phyloP scores from a whole-genome alignment of 805 yeast genomes.

The Kregervanrija fluxuum region DNA sequence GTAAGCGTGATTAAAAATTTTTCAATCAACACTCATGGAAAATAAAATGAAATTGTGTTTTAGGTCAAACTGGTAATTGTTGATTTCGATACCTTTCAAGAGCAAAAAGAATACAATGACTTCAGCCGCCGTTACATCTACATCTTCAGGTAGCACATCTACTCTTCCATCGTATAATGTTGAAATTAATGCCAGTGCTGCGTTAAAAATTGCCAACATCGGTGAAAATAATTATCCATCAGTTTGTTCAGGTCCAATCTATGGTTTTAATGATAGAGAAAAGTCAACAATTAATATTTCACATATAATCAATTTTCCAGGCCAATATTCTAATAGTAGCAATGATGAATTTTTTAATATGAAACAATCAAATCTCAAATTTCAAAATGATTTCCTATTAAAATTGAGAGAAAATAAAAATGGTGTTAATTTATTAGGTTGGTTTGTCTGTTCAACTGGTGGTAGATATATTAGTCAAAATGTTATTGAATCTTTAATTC shows the following conservation, averaged over 20 bases:
- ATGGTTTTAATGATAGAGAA: constrained; percentile 54
- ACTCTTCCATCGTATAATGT: constrained; percentile 19
- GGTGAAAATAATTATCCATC: constrained; percentile 58
- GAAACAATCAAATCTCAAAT: constrained; percentile 51
- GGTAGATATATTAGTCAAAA: constrained; percentile 64
- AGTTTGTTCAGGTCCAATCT: constrained; percentile 60
- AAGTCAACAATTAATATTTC: constrained; percentile 41
- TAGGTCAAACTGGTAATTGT: too few species aligned
- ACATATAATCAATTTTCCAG: constrained; percentile 29
- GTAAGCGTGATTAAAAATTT: too few species aligned
- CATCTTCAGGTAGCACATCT: too few species aligned
- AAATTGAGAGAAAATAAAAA: constrained; percentile 54
- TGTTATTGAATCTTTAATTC: constrained; percentile 61
- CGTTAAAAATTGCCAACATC: constrained; percentile 57
- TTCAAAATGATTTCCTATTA: constrained; percentile 60
- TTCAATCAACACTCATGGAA: too few species aligned
- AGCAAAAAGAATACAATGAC: too few species aligned
- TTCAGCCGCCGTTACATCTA: too few species aligned
- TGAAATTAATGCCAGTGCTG: constrained; percentile 44
- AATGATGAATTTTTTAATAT: constrained; percentile 50
- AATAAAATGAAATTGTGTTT: too few species aligned
- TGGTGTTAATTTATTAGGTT: constrained; percentile 70
- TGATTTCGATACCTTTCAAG: too few species aligned
- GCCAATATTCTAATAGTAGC: constrained; percentile 3
- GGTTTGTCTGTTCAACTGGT: constrained; percentile 66